Percentiles rank a stretch among this genome's conserved stretches.
Evolutionary conservation across 139 green algal species (phyloP).

Genomic region (Coelastrella sp.): DNA sequence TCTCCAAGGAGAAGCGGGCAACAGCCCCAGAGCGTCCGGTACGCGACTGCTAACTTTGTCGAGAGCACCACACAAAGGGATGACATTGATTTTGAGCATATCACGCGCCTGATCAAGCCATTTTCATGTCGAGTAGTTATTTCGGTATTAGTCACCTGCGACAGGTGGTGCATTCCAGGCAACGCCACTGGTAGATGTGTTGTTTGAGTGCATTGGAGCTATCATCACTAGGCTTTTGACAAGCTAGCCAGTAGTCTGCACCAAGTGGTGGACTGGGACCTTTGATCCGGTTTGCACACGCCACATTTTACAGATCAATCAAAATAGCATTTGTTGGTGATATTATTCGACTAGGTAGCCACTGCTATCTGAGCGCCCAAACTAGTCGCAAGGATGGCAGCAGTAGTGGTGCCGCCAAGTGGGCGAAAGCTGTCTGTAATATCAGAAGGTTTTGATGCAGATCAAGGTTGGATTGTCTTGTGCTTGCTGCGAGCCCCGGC

Average conservation of each 20-base stretch:
- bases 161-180: too few relatives aligned
- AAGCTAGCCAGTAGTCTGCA: too few relatives aligned
- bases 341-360: background rate
- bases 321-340: background rate
- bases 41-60: background rate
- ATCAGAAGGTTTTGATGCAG: conserved; percentile 7
- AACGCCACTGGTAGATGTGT: too few relatives aligned
- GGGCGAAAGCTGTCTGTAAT: conserved; percentile 8
- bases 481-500: too few relatives aligned
- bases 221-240: too few relatives aligned
- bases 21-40: background rate
- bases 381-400: background rate
- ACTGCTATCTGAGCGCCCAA: background rate
- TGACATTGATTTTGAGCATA: too few relatives aligned
- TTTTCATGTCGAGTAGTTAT: background rate
- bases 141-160: conserved; percentile 7
- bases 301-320: background rate
- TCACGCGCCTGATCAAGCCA: background rate
- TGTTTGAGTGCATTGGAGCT: too few relatives aligned
- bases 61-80: too few relatives aligned
- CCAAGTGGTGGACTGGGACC: background rate
- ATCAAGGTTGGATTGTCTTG: background rate
- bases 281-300: background rate
- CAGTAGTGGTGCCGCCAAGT: conserved; percentile 20
- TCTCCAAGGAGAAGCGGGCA: background rate